A percentile compares a stretch with the other conserved stretches of the same genome.
Evolutionary conservation across 2,329 filamentous ascomycete genomes (phyloP).

Genomic region (Beauveria sp.): DNA sequence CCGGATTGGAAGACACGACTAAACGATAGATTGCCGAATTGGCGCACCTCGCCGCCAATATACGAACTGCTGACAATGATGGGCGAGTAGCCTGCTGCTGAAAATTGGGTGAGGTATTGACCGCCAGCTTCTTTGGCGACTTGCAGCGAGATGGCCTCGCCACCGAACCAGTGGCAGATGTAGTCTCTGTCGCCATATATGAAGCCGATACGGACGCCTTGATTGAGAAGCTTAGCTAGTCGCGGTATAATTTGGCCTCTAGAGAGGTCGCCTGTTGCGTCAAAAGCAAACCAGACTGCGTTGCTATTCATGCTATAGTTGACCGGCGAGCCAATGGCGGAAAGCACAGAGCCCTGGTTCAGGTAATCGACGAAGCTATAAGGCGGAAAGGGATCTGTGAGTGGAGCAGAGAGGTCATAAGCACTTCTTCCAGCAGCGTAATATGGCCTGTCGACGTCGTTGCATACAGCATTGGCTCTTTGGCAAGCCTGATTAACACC

Average conservation of each 20-base stretch:
- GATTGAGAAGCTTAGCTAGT: conserved; percentile 52
- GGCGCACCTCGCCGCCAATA: conserved; percentile 64
- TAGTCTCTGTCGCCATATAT: conserved; percentile 62
- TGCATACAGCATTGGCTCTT: conserved; percentile 35
- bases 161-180: conserved; percentile 64
- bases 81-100: conserved; percentile 61
- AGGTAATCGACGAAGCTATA: conserved; percentile 56
- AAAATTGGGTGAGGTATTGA: conserved; percentile 48
- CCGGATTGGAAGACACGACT: conserved; percentile 59
- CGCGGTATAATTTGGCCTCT: conserved; percentile 53
- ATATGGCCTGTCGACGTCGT: conserved; percentile 51
- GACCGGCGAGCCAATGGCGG: conserved; percentile 54
- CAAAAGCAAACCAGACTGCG: conserved; percentile 40
- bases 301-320: conserved; percentile 48
- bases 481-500: conserved; percentile 41
- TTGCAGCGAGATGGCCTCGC: conserved; percentile 61
- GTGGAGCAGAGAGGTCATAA: conserved; percentile 54
- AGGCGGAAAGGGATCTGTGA: conserved; percentile 54
- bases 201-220: conserved; percentile 61
- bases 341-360: conserved; percentile 48
- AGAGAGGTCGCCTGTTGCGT: conserved; percentile 51
- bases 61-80: conserved; percentile 62
- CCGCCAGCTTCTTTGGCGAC: conserved; percentile 43
- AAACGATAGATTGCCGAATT: conserved; percentile 68
- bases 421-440: conserved; percentile 46